Evolutionary conservation across 495 filamentous ascomycete genomes (phyloP).

Genomic region (Trichoderma parareesei): DNA sequence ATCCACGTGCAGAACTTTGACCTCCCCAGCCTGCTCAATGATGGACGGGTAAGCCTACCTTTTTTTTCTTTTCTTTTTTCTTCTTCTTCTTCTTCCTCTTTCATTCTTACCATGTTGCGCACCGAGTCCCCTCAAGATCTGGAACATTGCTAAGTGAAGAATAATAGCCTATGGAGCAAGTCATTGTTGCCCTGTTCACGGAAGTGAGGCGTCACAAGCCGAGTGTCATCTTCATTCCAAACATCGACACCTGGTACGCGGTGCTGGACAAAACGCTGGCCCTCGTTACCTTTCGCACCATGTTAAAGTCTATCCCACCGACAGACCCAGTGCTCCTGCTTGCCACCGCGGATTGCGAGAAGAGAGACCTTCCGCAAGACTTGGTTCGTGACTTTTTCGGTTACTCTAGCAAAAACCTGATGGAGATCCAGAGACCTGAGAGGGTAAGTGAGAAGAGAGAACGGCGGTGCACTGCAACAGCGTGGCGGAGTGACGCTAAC

Average conservation of each 20-base stretch:
- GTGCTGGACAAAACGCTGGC: slow-evolving; percentile 48
- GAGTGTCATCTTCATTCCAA: slow-evolving; percentile 89
- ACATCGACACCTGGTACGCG: slow-evolving; percentile 76
- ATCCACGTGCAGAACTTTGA: slow-evolving; percentile 95
- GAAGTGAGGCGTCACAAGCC: slow-evolving; percentile 93
- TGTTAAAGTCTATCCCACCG: slow-evolving; percentile 69
- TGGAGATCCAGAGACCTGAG: slow-evolving; percentile 55
- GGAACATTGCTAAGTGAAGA: slow-evolving; percentile 20
- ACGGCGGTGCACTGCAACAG: background rate
- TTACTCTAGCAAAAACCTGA: slow-evolving; percentile 70
- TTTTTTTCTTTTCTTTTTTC: background rate
- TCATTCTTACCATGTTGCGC: background rate
- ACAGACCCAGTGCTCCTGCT: slow-evolving; percentile 84
- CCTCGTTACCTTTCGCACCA: slow-evolving; percentile 68
- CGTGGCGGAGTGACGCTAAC: slow-evolving; percentile 14
- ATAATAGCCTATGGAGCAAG: slow-evolving; percentile 64
- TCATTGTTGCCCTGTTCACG: slow-evolving; percentile 79
- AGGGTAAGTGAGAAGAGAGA: slow-evolving; percentile 32
- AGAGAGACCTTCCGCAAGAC: slow-evolving; percentile 40
- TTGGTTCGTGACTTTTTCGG: slow-evolving; percentile 75
- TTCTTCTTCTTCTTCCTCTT: too few relatives aligned
- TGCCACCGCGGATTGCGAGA: slow-evolving; percentile 62
- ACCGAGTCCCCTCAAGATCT: background rate
- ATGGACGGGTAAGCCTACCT: slow-evolving; percentile 42
- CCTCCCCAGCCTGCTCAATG: slow-evolving; percentile 63